Conservation (phyloP, 2,329 filamentous ascomycete genomes). For the Massarina eburnea region DNA sequence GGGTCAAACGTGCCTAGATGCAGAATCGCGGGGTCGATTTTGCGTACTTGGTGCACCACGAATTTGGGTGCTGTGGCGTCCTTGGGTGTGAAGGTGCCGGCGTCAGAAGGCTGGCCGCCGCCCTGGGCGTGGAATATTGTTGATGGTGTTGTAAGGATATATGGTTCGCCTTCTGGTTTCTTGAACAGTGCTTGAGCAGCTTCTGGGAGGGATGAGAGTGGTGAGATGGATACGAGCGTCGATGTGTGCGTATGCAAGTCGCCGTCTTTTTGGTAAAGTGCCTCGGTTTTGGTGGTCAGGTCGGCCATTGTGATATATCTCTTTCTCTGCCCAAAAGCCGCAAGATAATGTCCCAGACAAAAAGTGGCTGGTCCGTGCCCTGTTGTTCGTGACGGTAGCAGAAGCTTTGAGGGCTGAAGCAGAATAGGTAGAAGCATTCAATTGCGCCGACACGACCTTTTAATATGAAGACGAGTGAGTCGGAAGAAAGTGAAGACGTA, state of each 20-base stretch:
- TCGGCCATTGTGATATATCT: not conserved
- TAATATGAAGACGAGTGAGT: not conserved
- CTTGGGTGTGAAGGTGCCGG: conserved; percentile 60
- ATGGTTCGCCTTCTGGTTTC: conserved; percentile 51
- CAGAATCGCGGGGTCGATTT: conserved; percentile 58
- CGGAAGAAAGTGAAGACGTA: not conserved
- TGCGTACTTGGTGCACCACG: conserved; percentile 59
- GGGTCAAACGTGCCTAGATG: conserved; percentile 63
- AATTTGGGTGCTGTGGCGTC: conserved; percentile 41
- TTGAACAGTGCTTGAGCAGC: conserved; percentile 62
- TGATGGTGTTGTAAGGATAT: conserved; percentile 61
- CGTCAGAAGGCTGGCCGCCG: conserved; percentile 71
- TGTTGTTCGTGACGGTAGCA: not conserved
- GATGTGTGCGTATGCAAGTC: conserved; percentile 48
- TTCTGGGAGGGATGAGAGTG: conserved; percentile 55
- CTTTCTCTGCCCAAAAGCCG: no score
- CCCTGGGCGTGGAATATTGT: conserved; percentile 79
- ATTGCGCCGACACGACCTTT: not conserved
- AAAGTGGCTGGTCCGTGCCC: no score
- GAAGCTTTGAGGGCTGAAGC: not conserved
- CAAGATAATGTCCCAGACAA: no score
- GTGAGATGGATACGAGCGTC: conserved; percentile 50
- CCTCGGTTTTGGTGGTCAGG: conserved; percentile 19
- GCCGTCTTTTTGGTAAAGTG: conserved; percentile 46
- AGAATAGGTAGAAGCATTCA: not conserved